These are phyloP conservation scores for Cytidiella melzeri DNA, from an alignment of 768 basidiomycete genomes.

Conservation along the genomic window DNA sequence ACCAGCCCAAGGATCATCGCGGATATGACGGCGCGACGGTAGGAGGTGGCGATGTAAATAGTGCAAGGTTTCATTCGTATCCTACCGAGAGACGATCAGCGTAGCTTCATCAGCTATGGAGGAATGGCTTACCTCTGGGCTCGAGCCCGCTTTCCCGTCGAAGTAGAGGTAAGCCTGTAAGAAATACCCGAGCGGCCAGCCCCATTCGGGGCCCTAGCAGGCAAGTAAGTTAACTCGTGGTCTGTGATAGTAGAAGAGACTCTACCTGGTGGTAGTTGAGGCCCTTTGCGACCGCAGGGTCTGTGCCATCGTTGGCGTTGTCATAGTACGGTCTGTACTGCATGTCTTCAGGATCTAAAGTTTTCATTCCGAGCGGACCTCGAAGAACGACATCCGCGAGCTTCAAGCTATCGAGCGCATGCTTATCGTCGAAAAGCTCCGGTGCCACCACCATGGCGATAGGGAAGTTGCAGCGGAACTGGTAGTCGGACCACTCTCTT, in stretches of 20 bases:
- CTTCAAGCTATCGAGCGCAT: slow-evolving; percentile 73
- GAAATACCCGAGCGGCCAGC: slow-evolving; percentile 95
- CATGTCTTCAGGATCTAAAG: slow-evolving; percentile 79
- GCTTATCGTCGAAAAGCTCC: slow-evolving; percentile 79
- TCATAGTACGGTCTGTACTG: slow-evolving; percentile 92
- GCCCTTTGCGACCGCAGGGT: slow-evolving; percentile 83
- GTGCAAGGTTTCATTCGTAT: slow-evolving; percentile 67
- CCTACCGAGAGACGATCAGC: slow-evolving; percentile 33
- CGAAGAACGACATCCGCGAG: slow-evolving; percentile 78
- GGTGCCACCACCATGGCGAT: slow-evolving; percentile 97
- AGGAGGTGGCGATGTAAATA: slow-evolving; percentile 72
- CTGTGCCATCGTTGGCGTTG: slow-evolving; percentile 88
- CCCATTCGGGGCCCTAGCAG: slow-evolving; percentile 79
- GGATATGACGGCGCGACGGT: slow-evolving; percentile 64
- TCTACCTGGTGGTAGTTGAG: slow-evolving; percentile 88
- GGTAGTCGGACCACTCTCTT: slow-evolving; percentile 96
- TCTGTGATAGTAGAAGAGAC: slow-evolving; percentile 5
- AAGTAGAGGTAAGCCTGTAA: slow-evolving; percentile 89
- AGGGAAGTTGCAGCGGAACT: slow-evolving; percentile 88
- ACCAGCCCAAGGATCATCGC: slow-evolving; percentile 84
- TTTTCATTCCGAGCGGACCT: slow-evolving; percentile 95
- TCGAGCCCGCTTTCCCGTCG: slow-evolving; percentile 61
- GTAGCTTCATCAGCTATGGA: not conserved
- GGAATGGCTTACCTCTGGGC: slow-evolving; percentile 53
- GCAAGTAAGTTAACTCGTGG: slow-evolving; percentile 23